Evolutionary conservation across 345 rosid genomes (phyloP), one percentile per base, ranked within the genome.

Genomic region (Euphorbia pulcherrima): DNA sequence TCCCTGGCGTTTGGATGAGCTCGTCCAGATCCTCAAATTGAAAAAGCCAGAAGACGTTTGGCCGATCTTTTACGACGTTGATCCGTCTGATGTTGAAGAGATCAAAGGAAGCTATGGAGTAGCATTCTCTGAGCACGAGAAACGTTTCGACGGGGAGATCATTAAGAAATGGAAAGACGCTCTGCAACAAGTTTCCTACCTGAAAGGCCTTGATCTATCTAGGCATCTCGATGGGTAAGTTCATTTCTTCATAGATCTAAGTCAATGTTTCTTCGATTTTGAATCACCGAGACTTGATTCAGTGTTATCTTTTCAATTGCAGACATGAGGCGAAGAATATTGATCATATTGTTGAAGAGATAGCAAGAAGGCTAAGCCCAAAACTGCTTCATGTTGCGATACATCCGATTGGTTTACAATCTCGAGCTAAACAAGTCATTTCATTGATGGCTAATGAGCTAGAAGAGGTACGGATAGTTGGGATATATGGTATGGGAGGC

Each of bases 401-500:
- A 7, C 61, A 55, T 21, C 47, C 44, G 13, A 48, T 67, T 67
- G 62, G 70, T 4, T 35, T 55, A 26, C 20, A 26, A 17, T 24
- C 62, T 54, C 53, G 11, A 23, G 51, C 59, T 8, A 23, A 54
- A 18, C 26, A 55, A 24, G 35, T 67, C 27, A 55, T 39, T 41
- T 39, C 70, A 1, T 37, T 54, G 35, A 37, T 67, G 17, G 62
- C 20, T 39, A 35, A 48, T 0, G 51, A 56, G 62, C n/a, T n/a
- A 26, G 9, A 24, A 35, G 62, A 67, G 41, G 23, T 55, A 24
- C 62, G 70, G 29, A 68, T 64, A 23, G 68, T 77, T 23, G 80
- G 74, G 26, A 68, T 77, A 39, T 58, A 1, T 46, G 81, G 77
- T 17, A 67, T 69, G 40, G 77, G 61, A 1, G 80, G 80, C 2